Evolutionary conservation across 2,329 filamentous ascomycete genomes (phyloP).

Genomic region (Colletotrichum acutatum): DNA sequence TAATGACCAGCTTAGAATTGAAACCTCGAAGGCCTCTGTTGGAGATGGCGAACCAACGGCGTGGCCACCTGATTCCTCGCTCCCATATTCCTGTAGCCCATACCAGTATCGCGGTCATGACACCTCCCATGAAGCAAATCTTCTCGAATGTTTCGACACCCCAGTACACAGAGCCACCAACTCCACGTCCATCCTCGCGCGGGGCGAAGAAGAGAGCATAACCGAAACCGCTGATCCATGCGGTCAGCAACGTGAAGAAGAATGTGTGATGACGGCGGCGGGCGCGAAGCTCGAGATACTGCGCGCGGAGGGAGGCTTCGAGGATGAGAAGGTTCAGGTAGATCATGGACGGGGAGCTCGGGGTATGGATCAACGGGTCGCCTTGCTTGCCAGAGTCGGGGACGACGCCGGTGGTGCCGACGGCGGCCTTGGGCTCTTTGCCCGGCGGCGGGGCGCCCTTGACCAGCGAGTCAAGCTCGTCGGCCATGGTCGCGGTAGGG

Average conservation of each 20-base stretch:
- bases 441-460: conserved; percentile 84
- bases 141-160: conserved; percentile 91
- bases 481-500: conserved; percentile 60
- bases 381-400: conserved; percentile 57
- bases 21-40: conserved; percentile 91
- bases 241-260: conserved; percentile 81
- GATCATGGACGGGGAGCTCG: conserved; percentile 94
- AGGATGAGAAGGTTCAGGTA: conserved; percentile 98
- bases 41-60: conserved; percentile 88
- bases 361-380: conserved; percentile 83
- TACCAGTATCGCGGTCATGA: conserved; percentile 86
- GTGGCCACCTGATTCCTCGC: conserved; percentile 91
- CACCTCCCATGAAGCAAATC: conserved; percentile 89
- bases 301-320: conserved; percentile 90
- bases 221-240: conserved; percentile 87
- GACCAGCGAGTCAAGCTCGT: conserved; percentile 86
- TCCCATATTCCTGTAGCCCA: conserved; percentile 99
- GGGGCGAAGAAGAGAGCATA: conserved; percentile 95
- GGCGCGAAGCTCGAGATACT: conserved; percentile 90
- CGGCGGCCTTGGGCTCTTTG: conserved; percentile 51
- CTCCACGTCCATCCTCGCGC: conserved; percentile 90
- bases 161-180: conserved; percentile 97
- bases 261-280: conserved; percentile 93
- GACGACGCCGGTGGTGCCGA: conserved; percentile 54
- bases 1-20: conserved; percentile 95